Evolutionary conservation across 2,329 filamentous ascomycete species (phyloP).

Genomic region (Aschersonia sp.): DNA sequence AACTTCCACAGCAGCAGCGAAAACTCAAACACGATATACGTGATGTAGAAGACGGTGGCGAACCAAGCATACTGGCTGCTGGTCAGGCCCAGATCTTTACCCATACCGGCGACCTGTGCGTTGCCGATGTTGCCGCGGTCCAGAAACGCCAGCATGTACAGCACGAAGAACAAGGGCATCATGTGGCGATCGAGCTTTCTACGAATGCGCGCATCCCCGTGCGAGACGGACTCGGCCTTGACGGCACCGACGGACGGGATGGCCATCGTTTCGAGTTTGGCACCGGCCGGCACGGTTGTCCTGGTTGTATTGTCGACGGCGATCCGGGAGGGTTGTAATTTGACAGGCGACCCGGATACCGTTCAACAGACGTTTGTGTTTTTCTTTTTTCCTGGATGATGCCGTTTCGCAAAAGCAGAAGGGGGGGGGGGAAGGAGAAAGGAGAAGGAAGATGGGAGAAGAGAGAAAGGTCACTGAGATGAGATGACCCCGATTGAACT

Average conservation of each 20-base stretch:
- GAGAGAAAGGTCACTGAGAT: not conserved
- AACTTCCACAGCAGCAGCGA: slow-evolving; percentile 11
- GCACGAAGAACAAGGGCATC: slow-evolving; percentile 1
- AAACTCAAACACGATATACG: slow-evolving; percentile 11
- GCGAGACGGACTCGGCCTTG: not conserved
- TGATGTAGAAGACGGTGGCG: slow-evolving; percentile 12
- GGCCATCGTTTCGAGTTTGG: not conserved
- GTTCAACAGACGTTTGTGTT: not conserved
- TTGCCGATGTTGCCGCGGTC: slow-evolving; percentile 9
- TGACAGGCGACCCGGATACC: not conserved
- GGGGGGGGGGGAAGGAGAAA: not conserved
- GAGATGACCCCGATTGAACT: not conserved
- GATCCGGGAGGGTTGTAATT: not conserved
- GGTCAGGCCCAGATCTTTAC: slow-evolving; percentile 7
- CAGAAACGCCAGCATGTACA: slow-evolving; percentile 2
- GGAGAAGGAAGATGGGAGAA: not conserved
- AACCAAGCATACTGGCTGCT: slow-evolving; percentile 11
- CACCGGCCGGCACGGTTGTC: not conserved
- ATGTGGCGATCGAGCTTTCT: slow-evolving; percentile 1
- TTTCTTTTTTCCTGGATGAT: not conserved
- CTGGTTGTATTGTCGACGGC: not conserved
- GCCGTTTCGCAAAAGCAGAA: not conserved
- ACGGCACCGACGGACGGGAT: not conserved
- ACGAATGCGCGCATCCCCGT: slow-evolving; percentile 1
- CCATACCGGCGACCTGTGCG: slow-evolving; percentile 11